Evolutionary conservation across 257 asterid species (phyloP), one percentile per base, ranked within the genome.

Genomic region (Haberlea rhodopensis): DNA sequence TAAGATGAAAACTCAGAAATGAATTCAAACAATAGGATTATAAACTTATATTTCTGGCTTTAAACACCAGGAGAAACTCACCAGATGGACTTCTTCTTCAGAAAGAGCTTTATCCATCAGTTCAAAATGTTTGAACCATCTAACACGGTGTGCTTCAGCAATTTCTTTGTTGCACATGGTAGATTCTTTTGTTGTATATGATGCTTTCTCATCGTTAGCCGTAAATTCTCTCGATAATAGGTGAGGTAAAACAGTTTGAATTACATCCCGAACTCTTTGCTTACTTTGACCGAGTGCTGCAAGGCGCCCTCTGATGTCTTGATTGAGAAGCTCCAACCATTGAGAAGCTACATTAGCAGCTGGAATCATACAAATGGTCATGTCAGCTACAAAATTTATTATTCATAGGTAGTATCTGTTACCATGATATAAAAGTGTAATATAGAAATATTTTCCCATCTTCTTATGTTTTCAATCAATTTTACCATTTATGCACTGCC

Each of bases 341-440:
- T 90, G 97, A 24, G 95, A 84, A 75, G 99, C 99, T 29, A 88
- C 84, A 73, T 79, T 86, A 18, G 98, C 95, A 68, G 96, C 98
- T 91, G 90, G 25, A 82, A 72, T 58, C 26, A 70, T 58, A 66
- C 61, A 45, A 40, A 57, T 26, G n/a, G 9, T 46, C 31, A 71
- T 10, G 27, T 76, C 61, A 79, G 70, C 23, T 48, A 29, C 5
- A 53, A n/a, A n/a, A 6, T 46, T 58, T 52, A 37, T 37, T 22
- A 27, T 3, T 28, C 4, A 34, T 13, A 22, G 18, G 20, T 16
- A 40, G 31, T 23, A 24, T 31, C 11, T 55, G 34, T 62, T 24
- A 57, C 26, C 75, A 62, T 8, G 73, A 62, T 37, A 57, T 46
- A 29, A 19, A 52, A 25, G 55, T 26, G 48, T 23, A 62, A 8